phyloP scores from a whole-genome alignment of 2,329 filamentous ascomycete species.

The Dactylellina haptotyla region DNA sequence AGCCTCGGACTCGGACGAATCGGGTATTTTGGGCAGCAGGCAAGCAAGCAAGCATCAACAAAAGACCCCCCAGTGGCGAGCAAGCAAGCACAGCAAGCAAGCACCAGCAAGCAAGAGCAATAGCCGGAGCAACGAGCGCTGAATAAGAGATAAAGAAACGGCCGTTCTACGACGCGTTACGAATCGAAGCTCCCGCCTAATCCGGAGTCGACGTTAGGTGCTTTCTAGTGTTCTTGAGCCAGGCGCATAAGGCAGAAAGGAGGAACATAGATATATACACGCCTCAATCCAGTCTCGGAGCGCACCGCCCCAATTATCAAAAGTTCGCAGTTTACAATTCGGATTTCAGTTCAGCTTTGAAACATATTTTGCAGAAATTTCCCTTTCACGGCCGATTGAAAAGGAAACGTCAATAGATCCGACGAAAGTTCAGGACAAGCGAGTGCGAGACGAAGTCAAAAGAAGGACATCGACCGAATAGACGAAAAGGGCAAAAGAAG shows the following conservation, averaged over 20 bases:
- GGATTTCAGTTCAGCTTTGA: constrained; percentile 6
- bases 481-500: constrained; percentile 3
- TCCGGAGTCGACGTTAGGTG: constrained; percentile 34
- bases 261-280: constrained; percentile 12
- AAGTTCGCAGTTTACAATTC: neutral
- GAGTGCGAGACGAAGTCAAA: constrained; percentile 23
- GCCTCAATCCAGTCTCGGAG: neutral
- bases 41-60: constrained; percentile 20
- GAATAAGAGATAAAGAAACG: constrained; percentile 46
- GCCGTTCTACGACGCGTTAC: constrained; percentile 53
- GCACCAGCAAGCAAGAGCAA: constrained; percentile 17
- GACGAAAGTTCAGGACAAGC: constrained; percentile 48
- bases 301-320: too few species aligned
- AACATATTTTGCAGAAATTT: neutral
- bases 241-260: constrained; percentile 50
- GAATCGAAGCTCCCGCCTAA: constrained; percentile 40
- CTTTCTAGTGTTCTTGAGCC: constrained; percentile 1
- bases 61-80: too few species aligned
- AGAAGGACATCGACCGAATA: constrained; percentile 16
- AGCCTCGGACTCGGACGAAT: constrained; percentile 44
- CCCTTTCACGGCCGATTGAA: constrained; percentile 39
- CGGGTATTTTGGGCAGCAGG: constrained; percentile 51
- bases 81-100: constrained; percentile 26
- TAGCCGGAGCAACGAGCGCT: neutral
- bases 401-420: constrained; percentile 31